Conservation (phyloP, 1,139 yeast species). For the Meyerozyma elateridarum region DNA sequence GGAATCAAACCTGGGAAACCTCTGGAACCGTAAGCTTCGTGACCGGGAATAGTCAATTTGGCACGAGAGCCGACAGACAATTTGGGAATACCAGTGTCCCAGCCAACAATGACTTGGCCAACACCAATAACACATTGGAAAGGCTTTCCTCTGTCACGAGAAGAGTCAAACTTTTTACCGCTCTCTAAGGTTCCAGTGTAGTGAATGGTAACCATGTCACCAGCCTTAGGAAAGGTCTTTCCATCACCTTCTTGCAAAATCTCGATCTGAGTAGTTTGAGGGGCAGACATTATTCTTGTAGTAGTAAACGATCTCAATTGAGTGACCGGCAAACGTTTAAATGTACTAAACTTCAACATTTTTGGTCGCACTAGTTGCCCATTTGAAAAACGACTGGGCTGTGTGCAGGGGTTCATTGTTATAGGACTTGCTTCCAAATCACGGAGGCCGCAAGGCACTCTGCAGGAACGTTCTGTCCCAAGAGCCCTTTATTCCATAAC, state of each 20-base stretch:
- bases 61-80: conserved; percentile 92
- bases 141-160: conserved; percentile 90
- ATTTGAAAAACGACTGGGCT: not conserved
- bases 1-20: conserved; percentile 97
- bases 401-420: conserved; percentile 3
- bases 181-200: conserved; percentile 92
- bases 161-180: conserved; percentile 93
- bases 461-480: too few relatives aligned
- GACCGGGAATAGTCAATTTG: conserved; percentile 84
- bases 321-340: not conserved
- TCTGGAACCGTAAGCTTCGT: conserved; percentile 88
- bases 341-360: conserved; percentile 2
- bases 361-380: too few relatives aligned
- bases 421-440: too few relatives aligned
- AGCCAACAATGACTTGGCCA: conserved; percentile 92
- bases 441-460: too few relatives aligned
- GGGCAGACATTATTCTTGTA: conserved; percentile 30
- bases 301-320: conserved; percentile 1
- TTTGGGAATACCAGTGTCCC: conserved; percentile 93
- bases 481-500: not conserved
- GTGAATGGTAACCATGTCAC: conserved; percentile 88
- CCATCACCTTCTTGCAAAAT: conserved; percentile 68
- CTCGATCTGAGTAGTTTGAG: conserved; percentile 40
- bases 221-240: conserved; percentile 74
- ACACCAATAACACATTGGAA: conserved; percentile 92